Evolutionary conservation across 257 asterid species (phyloP).

Genomic region (Penstemon eatonii): DNA sequence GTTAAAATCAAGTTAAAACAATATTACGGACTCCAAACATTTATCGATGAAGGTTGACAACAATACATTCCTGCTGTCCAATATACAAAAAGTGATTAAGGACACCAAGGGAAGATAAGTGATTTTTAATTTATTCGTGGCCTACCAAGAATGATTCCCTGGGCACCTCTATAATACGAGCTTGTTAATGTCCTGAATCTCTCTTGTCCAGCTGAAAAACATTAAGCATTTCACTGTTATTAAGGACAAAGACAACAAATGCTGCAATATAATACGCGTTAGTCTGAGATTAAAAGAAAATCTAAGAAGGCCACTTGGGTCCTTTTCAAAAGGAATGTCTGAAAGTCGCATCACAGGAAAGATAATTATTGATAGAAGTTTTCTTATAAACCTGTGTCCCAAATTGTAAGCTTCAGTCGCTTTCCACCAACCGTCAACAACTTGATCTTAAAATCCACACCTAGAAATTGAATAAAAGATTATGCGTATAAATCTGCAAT

Average conservation of each 20-base stretch:
- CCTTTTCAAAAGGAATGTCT: neutral
- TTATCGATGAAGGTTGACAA: neutral
- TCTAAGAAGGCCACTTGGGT: neutral
- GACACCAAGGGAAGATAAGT: neutral
- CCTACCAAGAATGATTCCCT: constrained; percentile 70
- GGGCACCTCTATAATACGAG: constrained; percentile 71
- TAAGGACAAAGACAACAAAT: too few species aligned
- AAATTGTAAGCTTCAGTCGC: neutral
- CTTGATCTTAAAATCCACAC: neutral
- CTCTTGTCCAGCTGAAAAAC: constrained; percentile 66
- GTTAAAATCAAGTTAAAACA: neutral
- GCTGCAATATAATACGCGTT: too few species aligned
- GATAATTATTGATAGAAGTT: neutral
- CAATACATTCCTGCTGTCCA: constrained; percentile 8
- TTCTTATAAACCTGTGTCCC: neutral
- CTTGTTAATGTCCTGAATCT: constrained; percentile 72
- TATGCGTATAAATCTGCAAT: neutral
- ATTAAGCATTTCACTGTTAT: neutral
- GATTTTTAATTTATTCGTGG: neutral
- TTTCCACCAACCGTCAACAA: neutral
- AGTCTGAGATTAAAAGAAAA: too few species aligned
- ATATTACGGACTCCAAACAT: neutral
- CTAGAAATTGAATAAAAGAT: neutral
- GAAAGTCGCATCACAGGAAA: too few species aligned
- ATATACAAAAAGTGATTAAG: constrained; percentile 6